These are phyloP conservation scores for Ricinus communis DNA, from an alignment of 345 rosid genomes.

Conservation along the genomic window DNA sequence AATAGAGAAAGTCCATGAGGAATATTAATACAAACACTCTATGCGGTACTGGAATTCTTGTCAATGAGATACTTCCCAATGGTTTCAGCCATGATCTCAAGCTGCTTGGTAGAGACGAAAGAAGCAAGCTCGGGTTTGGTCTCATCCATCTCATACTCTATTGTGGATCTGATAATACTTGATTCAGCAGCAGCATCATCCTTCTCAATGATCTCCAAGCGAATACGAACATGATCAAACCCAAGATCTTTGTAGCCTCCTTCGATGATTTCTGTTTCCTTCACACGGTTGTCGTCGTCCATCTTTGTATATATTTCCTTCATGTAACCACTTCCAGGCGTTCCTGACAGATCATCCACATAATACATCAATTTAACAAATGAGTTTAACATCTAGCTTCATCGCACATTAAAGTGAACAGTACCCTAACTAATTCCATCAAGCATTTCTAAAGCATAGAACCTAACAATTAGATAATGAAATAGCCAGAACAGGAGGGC, in stretches of 20 bases:
- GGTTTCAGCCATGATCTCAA: slow-evolving; percentile 26
- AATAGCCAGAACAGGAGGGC: no score
- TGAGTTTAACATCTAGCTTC: no score
- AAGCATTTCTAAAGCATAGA: no score
- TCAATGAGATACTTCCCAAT: slow-evolving; percentile 27
- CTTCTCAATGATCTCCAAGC: slow-evolving; percentile 41
- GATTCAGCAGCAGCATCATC: slow-evolving; percentile 37
- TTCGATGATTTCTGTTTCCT: slow-evolving; percentile 38
- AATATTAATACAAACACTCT: background rate
- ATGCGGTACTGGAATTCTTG: background rate
- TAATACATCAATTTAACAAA: no score
- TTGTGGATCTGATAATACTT: slow-evolving; percentile 20
- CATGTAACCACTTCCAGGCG: slow-evolving; percentile 30
- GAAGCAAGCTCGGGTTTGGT: slow-evolving; percentile 21
- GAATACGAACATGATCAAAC: slow-evolving; percentile 9
- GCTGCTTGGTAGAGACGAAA: slow-evolving; percentile 13
- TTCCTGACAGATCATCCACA: slow-evolving; percentile 20
- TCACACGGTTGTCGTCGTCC: slow-evolving; percentile 39
- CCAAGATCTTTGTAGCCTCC: slow-evolving; percentile 37
- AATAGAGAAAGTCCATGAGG: background rate
- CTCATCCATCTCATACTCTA: slow-evolving; percentile 39
- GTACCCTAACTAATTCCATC: no score
- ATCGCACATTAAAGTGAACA: no score
- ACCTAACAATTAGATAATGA: no score
- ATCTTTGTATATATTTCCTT: slow-evolving; percentile 28